Conservation (phyloP, 208 protist genomes). For the Kentomonas sorsogonicus region DNA sequence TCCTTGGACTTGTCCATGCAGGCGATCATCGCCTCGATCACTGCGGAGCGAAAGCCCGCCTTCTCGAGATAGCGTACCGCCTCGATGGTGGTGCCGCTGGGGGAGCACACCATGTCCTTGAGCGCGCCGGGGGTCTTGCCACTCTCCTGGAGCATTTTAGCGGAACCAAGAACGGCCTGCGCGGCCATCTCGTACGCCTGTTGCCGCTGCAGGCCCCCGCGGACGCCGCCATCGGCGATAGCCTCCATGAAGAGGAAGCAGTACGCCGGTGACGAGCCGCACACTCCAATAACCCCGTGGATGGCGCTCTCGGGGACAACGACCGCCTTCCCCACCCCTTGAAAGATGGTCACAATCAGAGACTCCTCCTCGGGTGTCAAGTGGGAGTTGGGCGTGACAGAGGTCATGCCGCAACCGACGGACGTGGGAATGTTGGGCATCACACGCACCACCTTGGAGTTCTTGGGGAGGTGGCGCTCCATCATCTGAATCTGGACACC, state of each 20-base stretch:
- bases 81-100: conserved; percentile 95
- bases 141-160: conserved; percentile 84
- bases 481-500: conserved; percentile 80
- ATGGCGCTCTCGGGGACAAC: conserved; percentile 68
- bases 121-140: conserved; percentile 68
- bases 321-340: conserved; percentile 58
- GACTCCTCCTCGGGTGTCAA: conserved; percentile 37
- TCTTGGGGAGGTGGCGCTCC: conserved; percentile 37
- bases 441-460: conserved; percentile 80
- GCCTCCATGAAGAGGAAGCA: conserved; percentile 96
- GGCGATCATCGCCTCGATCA: conserved; percentile 91
- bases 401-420: conserved; percentile 74
- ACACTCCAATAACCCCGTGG: conserved; percentile 93
- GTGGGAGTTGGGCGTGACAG: conserved; percentile 40
- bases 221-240: conserved; percentile 93
- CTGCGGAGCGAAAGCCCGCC: conserved; percentile 74
- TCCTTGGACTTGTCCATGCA: conserved; percentile 86
- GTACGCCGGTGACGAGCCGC: conserved; percentile 94
- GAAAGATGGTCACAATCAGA: conserved; percentile 52
- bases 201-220: conserved; percentile 77
- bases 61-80: conserved; percentile 91
- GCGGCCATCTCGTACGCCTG: conserved; percentile 86
- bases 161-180: conserved; percentile 90
- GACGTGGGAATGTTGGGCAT: conserved; percentile 94
- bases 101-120: conserved; percentile 91